A percentile compares a stretch with the other conserved stretches of the same genome.
phyloP scores from a whole-genome alignment of 2,329 filamentous ascomycete genomes.

The Thielaviopsis punctulata region DNA sequence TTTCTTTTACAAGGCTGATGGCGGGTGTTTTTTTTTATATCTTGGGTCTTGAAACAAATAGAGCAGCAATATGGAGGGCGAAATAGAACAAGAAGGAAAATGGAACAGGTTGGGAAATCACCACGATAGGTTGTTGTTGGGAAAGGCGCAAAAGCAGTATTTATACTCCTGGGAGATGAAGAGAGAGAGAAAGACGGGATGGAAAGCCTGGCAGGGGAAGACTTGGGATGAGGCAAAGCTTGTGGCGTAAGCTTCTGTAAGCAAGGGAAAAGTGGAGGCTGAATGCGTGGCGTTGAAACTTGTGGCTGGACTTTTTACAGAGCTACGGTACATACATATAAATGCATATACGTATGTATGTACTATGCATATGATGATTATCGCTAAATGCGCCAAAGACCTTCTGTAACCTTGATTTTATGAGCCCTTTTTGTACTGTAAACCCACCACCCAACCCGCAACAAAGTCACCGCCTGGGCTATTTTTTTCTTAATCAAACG shows the following conservation, averaged over 20 bases:
- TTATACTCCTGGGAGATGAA: slow-evolving; percentile 15
- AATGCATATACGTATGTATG: too few species aligned
- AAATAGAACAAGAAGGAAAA: background rate
- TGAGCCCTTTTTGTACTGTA: background rate
- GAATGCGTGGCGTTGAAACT: background rate
- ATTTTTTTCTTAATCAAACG: background rate
- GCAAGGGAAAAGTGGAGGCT: background rate
- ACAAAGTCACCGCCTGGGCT: background rate
- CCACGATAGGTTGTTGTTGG: background rate
- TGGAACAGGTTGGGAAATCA: background rate
- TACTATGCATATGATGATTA: background rate
- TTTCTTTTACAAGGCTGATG: background rate
- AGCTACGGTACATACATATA: background rate
- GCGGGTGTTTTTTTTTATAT: background rate
- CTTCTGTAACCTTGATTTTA: background rate
- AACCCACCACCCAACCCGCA: background rate
- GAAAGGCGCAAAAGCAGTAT: slow-evolving; percentile 11
- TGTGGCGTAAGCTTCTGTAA: background rate
- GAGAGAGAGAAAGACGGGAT: background rate
- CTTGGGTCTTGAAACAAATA: background rate
- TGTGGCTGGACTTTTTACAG: background rate
- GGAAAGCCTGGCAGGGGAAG: background rate
- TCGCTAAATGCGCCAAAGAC: background rate
- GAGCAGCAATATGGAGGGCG: too few species aligned
- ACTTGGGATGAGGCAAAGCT: background rate